phyloP scores from a whole-genome alignment of 768 basidiomycete species.

The Terana coerulea region DNA sequence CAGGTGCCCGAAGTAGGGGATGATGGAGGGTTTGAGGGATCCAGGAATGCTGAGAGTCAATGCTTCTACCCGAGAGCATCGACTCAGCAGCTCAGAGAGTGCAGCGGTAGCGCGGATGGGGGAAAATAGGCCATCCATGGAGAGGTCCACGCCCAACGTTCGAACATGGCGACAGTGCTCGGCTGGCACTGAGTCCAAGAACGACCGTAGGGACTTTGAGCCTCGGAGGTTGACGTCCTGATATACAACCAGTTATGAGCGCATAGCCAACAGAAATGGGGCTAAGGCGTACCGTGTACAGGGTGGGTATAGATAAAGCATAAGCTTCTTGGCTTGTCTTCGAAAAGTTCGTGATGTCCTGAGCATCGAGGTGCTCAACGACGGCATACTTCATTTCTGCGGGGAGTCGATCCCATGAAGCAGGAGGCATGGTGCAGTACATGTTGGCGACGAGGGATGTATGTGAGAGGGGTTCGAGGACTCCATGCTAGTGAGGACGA shows the following conservation, averaged over 20 bases:
- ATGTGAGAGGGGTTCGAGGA: not conserved
- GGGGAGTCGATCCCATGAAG: constrained; percentile 54
- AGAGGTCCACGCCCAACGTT: constrained; percentile 43
- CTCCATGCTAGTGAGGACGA: not conserved
- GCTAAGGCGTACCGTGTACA: constrained; percentile 49
- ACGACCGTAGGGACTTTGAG: constrained; percentile 42
- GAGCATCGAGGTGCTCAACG: constrained; percentile 42
- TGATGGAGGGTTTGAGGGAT: constrained; percentile 45
- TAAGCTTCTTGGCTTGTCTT: constrained; percentile 47
- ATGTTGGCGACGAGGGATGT: not conserved
- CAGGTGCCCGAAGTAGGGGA: constrained; percentile 45
- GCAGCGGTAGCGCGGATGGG: constrained; percentile 37
- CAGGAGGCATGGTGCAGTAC: not conserved
- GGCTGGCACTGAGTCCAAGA: constrained; percentile 55
- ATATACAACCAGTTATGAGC: not conserved
- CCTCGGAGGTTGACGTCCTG: constrained; percentile 49
- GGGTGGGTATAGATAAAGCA: constrained; percentile 49
- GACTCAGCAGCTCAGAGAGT: constrained; percentile 46
- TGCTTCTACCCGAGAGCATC: constrained; percentile 44
- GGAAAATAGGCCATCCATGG: constrained; percentile 24
- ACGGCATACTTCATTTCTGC: constrained; percentile 62
- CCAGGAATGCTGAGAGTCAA: constrained; percentile 47
- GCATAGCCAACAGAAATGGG: not conserved
- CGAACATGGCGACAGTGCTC: constrained; percentile 46
- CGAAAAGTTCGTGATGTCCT: constrained; percentile 46